Base-by-base conservation (phyloP, 2,329 filamentous ascomycete species). In the Aspergillus cejpii region DNA sequence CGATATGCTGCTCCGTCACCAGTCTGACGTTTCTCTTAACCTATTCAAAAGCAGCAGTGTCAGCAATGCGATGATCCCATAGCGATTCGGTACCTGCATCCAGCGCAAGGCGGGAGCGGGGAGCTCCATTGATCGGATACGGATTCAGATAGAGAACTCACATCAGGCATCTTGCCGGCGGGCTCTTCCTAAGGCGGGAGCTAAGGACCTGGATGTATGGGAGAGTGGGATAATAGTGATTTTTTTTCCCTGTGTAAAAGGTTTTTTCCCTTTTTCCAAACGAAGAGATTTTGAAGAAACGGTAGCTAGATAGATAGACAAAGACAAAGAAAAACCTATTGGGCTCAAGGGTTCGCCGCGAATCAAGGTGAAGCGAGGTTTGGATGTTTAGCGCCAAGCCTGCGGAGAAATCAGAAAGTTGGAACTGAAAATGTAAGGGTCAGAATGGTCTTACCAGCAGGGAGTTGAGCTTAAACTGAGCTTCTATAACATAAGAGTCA, bases 11-110 rank as follows among this genome's bases (percentile, higher is more conserved):
- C 74, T 92, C 84, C 41, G 92, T 97, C 57, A 96, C 79, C 72
- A 98, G 81, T 79, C 91, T 94, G 70, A 98, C 78, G 63, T 81
- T 86, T 62, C 92, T 82, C 79, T 96, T 85, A 61, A 84, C 71
- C 82, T 86, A 57, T 41, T 31, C 38, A 33, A 31, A 37, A 31
- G 20, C 45, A 19, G 36, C 23, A 39, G 36, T 12, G 44, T 62
- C 48, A 64, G 58, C 46, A 37, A 51, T 53, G 54, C 50, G 52
- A 53, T 45, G 43, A 31, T 34, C 37, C 31, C 20, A 39, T 24
- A 20, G 37, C 29, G 31, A n/a, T 34, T 28, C 40, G 40, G 19
- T 36, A 23, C 31, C 27, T 36, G 31, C 31, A 38, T 37, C 39
- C 40, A 45, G 46, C 37, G 45, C 17, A 28, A 11, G 33, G 33